Evolutionary conservation across 805 yeast genomes (phyloP), one percentile per base, ranked within the genome.

Genomic region (Hanseniaspora taiwanica): DNA sequence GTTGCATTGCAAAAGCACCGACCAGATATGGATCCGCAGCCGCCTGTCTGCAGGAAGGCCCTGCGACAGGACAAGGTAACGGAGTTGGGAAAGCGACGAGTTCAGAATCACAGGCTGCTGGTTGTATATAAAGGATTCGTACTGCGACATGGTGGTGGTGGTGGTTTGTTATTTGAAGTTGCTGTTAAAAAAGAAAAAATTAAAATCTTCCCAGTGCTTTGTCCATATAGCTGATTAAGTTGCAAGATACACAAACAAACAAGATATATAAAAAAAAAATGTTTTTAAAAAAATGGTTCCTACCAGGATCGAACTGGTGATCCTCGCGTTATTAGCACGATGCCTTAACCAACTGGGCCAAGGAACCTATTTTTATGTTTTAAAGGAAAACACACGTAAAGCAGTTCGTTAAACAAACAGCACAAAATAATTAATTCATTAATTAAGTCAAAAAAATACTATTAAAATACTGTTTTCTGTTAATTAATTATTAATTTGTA

Each of bases 1-100:
- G 0, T 78, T 72, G 0, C 76, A 78, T 35, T 83, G 65, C 10
- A 81, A 64, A 14, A 86, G 61, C 13, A 86, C 76, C 1, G 86
- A 71, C 96, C 96, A 86, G 1, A 83, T 81, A 47, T 80, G 79
- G 12, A 74, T 62, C 45, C 95, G 58, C 34, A 51, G 27, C 33
- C 43, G 48, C 6, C 12, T 33, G 17, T 13, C 23, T 27, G 46
- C 42, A 16, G 53, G 50, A 14, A 51, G 40, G 6, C 55, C 55
- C 32, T 51, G 54, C 36, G 52, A 48, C n/a, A 47, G 47, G 21
- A 47, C 40, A 20, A 47, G 40, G 35, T 47, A 47, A 33, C 50
- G 39, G 23, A 47, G 40, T 24, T 47, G 50, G 17, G 50, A 46
- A 16, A 47, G 29, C 1, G 50, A 47, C 3, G 48, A 45, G 20